A percentile compares a stretch with the other conserved stretches of the same genome.
These are phyloP conservation scores for Adiantum capillusveneris DNA, from an alignment of 75 land plant species.

Conservation along the genomic window DNA sequence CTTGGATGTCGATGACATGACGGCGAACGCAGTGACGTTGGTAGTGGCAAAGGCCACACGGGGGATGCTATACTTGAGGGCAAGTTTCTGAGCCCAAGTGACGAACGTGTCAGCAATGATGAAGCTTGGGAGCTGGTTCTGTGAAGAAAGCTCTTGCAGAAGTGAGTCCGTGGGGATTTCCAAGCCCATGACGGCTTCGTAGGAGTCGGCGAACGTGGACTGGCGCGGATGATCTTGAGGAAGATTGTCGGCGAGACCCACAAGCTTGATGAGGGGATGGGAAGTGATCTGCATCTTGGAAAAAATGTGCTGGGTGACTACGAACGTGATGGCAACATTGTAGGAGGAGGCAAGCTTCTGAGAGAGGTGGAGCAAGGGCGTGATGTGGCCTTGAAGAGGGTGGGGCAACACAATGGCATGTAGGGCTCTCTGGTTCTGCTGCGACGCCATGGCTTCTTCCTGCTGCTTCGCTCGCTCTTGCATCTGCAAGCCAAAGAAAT, in stretches of 20 bases:
- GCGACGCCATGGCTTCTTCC: no score
- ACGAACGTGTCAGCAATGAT: slow-evolving; percentile 2
- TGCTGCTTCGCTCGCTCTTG: no score
- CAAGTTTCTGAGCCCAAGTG: not conserved
- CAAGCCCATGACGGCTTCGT: not conserved
- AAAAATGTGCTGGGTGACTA: not conserved
- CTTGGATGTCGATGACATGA: not conserved
- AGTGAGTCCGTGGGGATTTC: not conserved
- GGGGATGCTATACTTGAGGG: not conserved
- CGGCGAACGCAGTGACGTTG: not conserved
- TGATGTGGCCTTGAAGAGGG: slow-evolving; percentile 44
- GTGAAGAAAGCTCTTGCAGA: not conserved
- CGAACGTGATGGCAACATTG: slow-evolving; percentile 27
- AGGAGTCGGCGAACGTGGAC: not conserved
- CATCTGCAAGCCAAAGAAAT: no score
- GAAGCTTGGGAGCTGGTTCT: not conserved
- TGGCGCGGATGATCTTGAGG: not conserved
- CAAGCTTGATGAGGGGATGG: slow-evolving; percentile 12
- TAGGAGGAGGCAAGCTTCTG: slow-evolving; percentile 14
- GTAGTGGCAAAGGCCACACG: slow-evolving; percentile 5
- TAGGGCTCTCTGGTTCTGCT: not conserved
- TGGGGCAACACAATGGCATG: slow-evolving; percentile 25
- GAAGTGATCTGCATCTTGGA: slow-evolving; percentile 1
- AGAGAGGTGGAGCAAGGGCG: slow-evolving; percentile 33
- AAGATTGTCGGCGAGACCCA: slow-evolving; percentile 11